Percentiles rank a stretch among this genome's conserved stretches.
phyloP scores from a whole-genome alignment of 2,329 filamentous ascomycete genomes.

The Periconia sp. region DNA sequence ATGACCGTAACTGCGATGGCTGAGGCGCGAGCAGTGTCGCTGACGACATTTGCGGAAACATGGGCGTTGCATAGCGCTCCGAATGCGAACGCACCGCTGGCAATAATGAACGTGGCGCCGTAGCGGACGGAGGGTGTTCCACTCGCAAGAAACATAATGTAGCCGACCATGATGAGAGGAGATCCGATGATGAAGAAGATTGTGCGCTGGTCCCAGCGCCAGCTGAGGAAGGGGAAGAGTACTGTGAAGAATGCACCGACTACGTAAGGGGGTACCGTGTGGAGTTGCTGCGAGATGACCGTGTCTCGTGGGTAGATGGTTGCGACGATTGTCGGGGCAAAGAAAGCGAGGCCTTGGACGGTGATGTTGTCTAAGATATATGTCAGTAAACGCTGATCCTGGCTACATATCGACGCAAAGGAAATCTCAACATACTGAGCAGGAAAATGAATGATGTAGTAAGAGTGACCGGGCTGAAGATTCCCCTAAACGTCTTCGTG shows the following conservation, averaged over 20 bases:
- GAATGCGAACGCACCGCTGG: slow-evolving; percentile 63
- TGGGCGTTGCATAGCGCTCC: slow-evolving; percentile 69
- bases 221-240: slow-evolving; percentile 62
- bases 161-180: slow-evolving; percentile 68
- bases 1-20: slow-evolving; percentile 70
- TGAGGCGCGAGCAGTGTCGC: slow-evolving; percentile 67
- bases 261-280: slow-evolving; percentile 70
- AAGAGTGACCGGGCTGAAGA: slow-evolving; percentile 65
- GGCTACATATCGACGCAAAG: neutral
- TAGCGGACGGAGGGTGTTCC: slow-evolving; percentile 58
- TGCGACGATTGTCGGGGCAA: slow-evolving; percentile 68
- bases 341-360: slow-evolving; percentile 71
- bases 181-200: slow-evolving; percentile 63
- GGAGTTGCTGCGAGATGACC: slow-evolving; percentile 66
- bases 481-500: slow-evolving; percentile 62
- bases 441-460: slow-evolving; percentile 61
- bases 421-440: slow-evolving; percentile 33
- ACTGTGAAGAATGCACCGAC: slow-evolving; percentile 69
- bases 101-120: slow-evolving; percentile 70
- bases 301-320: slow-evolving; percentile 65
- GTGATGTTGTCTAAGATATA: slow-evolving; percentile 62
- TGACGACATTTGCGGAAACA: slow-evolving; percentile 69
- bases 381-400: neutral
- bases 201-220: slow-evolving; percentile 61
- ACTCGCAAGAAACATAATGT: slow-evolving; percentile 69